Evolutionary conservation across 2,329 filamentous ascomycete species (phyloP), one percentile per base, ranked within the genome.

Genomic region (Claviceps purpurea): DNA sequence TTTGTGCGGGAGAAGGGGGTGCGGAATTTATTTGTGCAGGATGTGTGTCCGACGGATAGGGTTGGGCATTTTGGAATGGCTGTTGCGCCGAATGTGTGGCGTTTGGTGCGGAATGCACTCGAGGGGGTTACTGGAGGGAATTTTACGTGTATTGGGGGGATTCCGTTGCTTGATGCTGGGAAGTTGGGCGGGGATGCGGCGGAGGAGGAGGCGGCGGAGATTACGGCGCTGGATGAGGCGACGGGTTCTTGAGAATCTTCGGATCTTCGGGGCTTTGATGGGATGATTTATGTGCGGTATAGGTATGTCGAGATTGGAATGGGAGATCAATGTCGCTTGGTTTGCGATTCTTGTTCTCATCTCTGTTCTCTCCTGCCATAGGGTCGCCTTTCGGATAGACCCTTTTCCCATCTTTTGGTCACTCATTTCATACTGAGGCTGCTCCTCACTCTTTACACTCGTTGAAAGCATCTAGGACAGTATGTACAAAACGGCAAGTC

Each of bases 1-100:
- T 59, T 59, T 50, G 50, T 59, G n/a, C 18, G 53, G 14, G 56
- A 57, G 41, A 24, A 44, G 5, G 52, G 52, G 13, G 57, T 59
- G 4, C 44, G 44, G 13, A 59, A 59, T 47, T 50, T 59, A 5
- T 56, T 34, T 16, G 50, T 57, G 6, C 57, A 59, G 44, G 55
- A 57, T 16, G 53, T 54, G 34, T 57, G 57, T 44, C 53, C 53
- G 2, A 4, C 43, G 6, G 56, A 57, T 40, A 38, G 24, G 2
- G 53, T 54, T 10, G 55, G 55, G 16, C 57, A 59, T 20, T 38
- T 57, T 18, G 53, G 52, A 13, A 52, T 54, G 38, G 50, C 49
- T 2, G 42, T 51, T 45, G 54, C 56, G 20, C 20, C 43, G 30
- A 57, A 57, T 45, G 53, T 57, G 30, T 56, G 56, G 56, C 50